phyloP scores from a whole-genome alignment of 768 basidiomycete species.

The Tulasnella calospora region DNA sequence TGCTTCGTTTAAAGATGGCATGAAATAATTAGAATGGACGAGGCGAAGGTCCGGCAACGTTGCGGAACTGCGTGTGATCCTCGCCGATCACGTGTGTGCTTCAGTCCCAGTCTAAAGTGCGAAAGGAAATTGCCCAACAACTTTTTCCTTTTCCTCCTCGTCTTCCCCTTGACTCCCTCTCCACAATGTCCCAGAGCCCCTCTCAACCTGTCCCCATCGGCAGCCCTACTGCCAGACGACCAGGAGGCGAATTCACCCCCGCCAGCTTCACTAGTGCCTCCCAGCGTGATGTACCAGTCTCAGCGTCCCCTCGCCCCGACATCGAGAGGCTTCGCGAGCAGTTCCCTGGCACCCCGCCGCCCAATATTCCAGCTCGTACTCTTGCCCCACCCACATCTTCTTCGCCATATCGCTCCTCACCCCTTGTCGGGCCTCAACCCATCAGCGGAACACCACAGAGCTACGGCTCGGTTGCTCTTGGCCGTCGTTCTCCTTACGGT shows the following conservation, averaged over 20 bases:
- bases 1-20: not conserved
- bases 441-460: constrained; percentile 11
- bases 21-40: not conserved
- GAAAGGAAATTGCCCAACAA: constrained; percentile 4
- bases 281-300: constrained; percentile 12
- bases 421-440: not conserved
- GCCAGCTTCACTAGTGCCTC: not conserved
- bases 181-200: constrained; percentile 22
- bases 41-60: not conserved
- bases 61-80: not conserved
- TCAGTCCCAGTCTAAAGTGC: constrained; percentile 10
- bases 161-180: not conserved
- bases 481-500: constrained; percentile 17
- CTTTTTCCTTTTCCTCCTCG: not conserved
- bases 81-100: not conserved
- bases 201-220: constrained; percentile 30
- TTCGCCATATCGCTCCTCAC: constrained; percentile 1
- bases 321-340: constrained; percentile 21
- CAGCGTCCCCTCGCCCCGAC: constrained; percentile 23
- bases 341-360: constrained; percentile 20
- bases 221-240: constrained; percentile 22
- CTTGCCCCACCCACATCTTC: constrained; percentile 11
- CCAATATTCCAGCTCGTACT: constrained; percentile 21
- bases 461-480: not conserved
- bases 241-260: constrained; percentile 8